Base-by-base conservation (phyloP, 805 yeast species). In the Nakazawaea sp. region DNA sequence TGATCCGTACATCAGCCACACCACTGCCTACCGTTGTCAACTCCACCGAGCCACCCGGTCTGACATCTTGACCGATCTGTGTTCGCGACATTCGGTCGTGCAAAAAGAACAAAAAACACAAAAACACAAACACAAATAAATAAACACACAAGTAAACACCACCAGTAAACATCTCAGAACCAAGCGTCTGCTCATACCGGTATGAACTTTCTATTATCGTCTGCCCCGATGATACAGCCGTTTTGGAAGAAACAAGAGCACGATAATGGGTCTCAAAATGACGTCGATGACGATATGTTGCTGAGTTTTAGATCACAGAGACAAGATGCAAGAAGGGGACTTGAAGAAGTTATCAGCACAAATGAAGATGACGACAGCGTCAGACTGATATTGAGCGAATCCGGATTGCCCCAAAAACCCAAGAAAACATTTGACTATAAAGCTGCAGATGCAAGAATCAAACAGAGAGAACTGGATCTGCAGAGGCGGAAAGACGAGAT, bases 311-410 rank as follows among this genome's bases (percentile, higher is more conserved):
- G 28, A 20, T 12, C 23, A 9, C 27, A 27, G 20, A 11, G 32
- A 15, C 31, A 18, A 9, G 18, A 36, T 5, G 40, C 40, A 7
- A 17, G 36, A n/a, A 19, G 16, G 17, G 11, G 20, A 6, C n/a
- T 36, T 17, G 29, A 36, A 36, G 29, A 32, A 13, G 19, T 24
- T 8, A 16, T 36, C 4, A 6, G 17, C 17, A 6, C 24, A 21
- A 13, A 17, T 7, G 32, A n/a, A 9, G 33, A 32, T 10, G 36
- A 28, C 12, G 33, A 32, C 19, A 37, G 41, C 27, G 36, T 37
- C 11, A 21, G 27, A 7, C 8, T 37, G 36, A 37, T 37, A 4
- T n/a, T 37, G 8, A 23, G 13, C 8, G 41, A 37, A 2, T 21
- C 41, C 4, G 41, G 41, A 18, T 32, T 37, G 12, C 24, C 24